A percentile compares a stretch with the other conserved stretches of the same genome.
Conservation (phyloP, 148 eudicot genomes). For the Silene latifolia region DNA sequence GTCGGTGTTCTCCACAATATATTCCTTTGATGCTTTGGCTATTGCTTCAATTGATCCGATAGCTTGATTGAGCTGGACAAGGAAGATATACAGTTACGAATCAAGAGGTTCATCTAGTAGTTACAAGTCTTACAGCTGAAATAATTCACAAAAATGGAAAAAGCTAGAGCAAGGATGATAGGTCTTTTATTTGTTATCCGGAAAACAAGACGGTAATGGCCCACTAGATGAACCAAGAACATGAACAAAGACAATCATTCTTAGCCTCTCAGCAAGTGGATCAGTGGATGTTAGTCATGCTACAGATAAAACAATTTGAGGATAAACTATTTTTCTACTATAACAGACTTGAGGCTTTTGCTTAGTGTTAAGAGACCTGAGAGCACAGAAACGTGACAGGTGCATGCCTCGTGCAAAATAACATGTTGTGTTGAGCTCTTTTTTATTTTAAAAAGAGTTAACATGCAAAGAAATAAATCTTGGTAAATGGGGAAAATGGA, state of each 20-base stretch:
- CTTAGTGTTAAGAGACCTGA: too few relatives aligned
- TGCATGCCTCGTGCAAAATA: too few relatives aligned
- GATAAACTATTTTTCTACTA: not conserved
- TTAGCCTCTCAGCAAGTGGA: too few relatives aligned
- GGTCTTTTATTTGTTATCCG: too few relatives aligned
- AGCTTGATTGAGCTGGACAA: conserved; percentile 69
- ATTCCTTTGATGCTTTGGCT: conserved; percentile 80
- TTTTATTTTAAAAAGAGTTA: too few relatives aligned
- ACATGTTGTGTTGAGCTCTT: too few relatives aligned
- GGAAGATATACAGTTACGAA: not conserved
- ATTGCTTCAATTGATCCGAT: conserved; percentile 94
- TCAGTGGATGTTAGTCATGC: too few relatives aligned
- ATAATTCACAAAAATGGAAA: not conserved
- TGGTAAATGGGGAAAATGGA: too few relatives aligned
- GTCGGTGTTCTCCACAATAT: conserved; percentile 74
- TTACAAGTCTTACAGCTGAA: not conserved
- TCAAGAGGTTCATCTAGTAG: not conserved
- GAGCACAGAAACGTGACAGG: too few relatives aligned
- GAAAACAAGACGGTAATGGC: not conserved
- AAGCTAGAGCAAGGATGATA: too few relatives aligned
- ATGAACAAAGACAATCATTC: too few relatives aligned
- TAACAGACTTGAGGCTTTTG: not conserved
- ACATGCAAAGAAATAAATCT: too few relatives aligned
- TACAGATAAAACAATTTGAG: not conserved
- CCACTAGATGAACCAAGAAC: not conserved